Conservation (phyloP, 345 rosid species). For the Angophora floribunda region DNA sequence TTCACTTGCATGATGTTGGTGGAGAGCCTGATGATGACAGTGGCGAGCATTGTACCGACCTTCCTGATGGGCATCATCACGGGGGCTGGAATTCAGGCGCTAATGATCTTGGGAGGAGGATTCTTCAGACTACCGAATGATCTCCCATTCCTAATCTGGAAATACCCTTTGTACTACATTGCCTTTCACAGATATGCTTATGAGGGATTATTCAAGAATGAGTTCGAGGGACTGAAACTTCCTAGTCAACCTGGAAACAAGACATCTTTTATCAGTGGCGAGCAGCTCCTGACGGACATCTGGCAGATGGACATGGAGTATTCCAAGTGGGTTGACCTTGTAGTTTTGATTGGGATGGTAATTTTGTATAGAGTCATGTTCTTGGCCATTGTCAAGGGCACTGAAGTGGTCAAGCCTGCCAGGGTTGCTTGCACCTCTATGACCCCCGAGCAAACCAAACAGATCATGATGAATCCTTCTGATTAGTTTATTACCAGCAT, state of each 20-base stretch:
- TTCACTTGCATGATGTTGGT: not conserved
- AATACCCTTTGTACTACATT: slow-evolving; percentile 2
- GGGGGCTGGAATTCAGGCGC: not conserved
- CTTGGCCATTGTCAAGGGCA: not conserved
- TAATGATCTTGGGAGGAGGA: not conserved
- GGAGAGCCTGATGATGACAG: not conserved
- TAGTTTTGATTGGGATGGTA: slow-evolving; percentile 4
- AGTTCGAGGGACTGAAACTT: slow-evolving; percentile 7
- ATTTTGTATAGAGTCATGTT: not conserved
- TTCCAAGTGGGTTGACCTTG: slow-evolving; percentile 23
- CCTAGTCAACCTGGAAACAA: not conserved
- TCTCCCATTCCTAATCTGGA: not conserved
- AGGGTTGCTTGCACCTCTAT: not conserved
- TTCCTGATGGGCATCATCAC: not conserved
- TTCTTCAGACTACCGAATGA: not conserved
- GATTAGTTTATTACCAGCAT: not conserved
- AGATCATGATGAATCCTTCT: not conserved
- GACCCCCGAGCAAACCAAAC: not conserved
- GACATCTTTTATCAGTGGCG: slow-evolving; percentile 10
- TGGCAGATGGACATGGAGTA: slow-evolving; percentile 3
- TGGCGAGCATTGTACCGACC: not conserved
- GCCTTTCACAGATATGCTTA: slow-evolving; percentile 3
- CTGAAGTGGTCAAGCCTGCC: not conserved
- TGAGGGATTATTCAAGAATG: slow-evolving; percentile 4
- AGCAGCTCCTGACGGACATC: slow-evolving; percentile 1